phyloP scores from a whole-genome alignment of 805 yeast species.

The Komagataella pseudopastoris region DNA sequence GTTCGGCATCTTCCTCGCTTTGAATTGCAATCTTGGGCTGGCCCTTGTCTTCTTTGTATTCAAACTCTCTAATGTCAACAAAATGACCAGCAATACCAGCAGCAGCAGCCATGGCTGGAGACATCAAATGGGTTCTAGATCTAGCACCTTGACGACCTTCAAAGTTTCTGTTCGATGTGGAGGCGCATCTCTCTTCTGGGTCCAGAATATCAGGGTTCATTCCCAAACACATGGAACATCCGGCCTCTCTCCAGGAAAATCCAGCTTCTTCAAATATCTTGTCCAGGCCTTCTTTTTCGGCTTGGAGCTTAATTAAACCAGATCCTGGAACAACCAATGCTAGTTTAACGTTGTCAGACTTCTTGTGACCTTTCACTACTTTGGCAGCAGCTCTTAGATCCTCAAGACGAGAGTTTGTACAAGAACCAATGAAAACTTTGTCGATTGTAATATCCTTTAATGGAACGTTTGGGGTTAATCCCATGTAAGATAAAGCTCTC shows the following conservation, averaged over 20 bases:
- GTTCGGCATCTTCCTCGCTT: conserved; percentile 35
- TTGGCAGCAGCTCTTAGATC: conserved; percentile 92
- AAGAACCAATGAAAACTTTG: conserved; percentile 94
- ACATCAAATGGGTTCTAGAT: conserved; percentile 94
- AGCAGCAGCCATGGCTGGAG: conserved; percentile 99
- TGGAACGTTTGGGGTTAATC: conserved; percentile 72
- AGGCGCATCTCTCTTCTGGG: conserved; percentile 96
- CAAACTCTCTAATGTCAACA: conserved; percentile 77
- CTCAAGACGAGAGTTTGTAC: conserved; percentile 96
- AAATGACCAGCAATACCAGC: conserved; percentile 90
- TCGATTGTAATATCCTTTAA: conserved; percentile 66
- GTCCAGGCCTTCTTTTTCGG: conserved; percentile 91
- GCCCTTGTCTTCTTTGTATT: conserved; percentile 43
- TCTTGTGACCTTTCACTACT: conserved; percentile 81
- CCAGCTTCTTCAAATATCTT: conserved; percentile 86
- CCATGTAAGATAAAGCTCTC: conserved; percentile 89
- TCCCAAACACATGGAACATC: conserved; percentile 98
- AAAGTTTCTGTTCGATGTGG: conserved; percentile 96
- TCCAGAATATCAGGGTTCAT: conserved; percentile 96
- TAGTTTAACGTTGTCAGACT: conserved; percentile 67
- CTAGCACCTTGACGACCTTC: conserved; percentile 98
- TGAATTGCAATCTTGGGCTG: conserved; percentile 39
- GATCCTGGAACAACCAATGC: conserved; percentile 97
- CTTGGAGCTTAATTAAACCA: conserved; percentile 85
- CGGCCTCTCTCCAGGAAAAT: conserved; percentile 99